Base-by-base conservation (phyloP, 2,329 filamentous ascomycete genomes). In the Zasmidium citrigriseum region DNA sequence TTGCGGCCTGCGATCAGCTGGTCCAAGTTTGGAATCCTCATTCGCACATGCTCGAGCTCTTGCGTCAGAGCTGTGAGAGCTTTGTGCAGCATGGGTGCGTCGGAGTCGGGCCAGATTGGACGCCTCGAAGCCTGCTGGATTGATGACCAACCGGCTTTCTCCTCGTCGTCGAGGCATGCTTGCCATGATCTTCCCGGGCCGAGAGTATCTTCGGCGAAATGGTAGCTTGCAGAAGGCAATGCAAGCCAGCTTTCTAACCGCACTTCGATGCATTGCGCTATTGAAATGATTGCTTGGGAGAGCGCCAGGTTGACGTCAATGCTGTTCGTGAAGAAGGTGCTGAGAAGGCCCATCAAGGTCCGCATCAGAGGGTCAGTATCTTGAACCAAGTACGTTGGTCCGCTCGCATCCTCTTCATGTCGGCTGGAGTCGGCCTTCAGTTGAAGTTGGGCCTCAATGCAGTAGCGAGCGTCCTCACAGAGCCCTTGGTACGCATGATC, bases 231-330 rank as follows among this genome's bases (percentile, higher is more conserved):
- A n/a, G 66, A 57, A 52, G 67, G 47, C 1, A 68, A n/a, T 77
- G 93, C 79, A 25, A 98, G 78, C 93, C 95, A 99, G n/a, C 90
- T 89, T 69, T 97, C 91, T 12, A 97, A 82, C 20, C 87, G 86
- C 70, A 96, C 88, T 62, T 90, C 89, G 4, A 91, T 89, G 67
- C 95, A 98, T 0, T 90, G 86, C 11, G 90, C 90, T 44, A 99
- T 80, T 64, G 91, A 89, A 24, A 96, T 84, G 46, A 98, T 80
- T 0, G 89, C 84, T 68, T 96, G 90, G 0, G 93, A 98, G 1
- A 97, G 80, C 0, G 89, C 89, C 2, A 99, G 78, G 66, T 99
- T 99, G 2, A 90, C 93, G 67, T 97, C 91, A 2, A 98, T 87
- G 2, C 91, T 88, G 67, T 99, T 99, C 4, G 90, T 83, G 67